Base-by-base conservation (phyloP, 83 land plant genomes). In the Picea engelmannii region DNA sequence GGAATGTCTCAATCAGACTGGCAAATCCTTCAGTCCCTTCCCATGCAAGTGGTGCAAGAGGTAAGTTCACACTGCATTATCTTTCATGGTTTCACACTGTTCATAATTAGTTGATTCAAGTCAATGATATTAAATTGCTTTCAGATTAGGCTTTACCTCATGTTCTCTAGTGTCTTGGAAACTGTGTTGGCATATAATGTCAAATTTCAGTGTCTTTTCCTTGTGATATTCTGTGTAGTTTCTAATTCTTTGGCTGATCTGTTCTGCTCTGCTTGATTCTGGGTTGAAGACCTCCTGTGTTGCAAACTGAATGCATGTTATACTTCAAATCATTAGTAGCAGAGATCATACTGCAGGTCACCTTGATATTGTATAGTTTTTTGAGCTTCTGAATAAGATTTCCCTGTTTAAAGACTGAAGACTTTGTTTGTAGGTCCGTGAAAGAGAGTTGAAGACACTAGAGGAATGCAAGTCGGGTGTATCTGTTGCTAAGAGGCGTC, bases 401-500 rank as follows among this genome's bases (percentile, higher is more conserved):
- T 70, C 40, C 47, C 49, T 6, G 21, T 70, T 70, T 38, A 20
- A 70, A 5, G 11, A 70, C 2, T 70, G 20, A 70, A 35, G 75
- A n/a, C 23, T n/a, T 20, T 47, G 21, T 44, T 27, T 82, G 24
- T 86, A 96, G 99, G 82, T 96, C 25, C 84, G 80, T 75, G 93
- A 91, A 66, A 93, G 90, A 80, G 94, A 96, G 71, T 66, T 67
- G 80, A 91, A 81, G 79, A 79, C 66, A n/a, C n/a, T 76, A 40
- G 85, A 85, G 67, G 95, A 92, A 35, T 80, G 64, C 16, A 85
- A 85, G 66, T 81, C 81, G 58, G 95, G 89, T 66, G 80, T 85
- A 74, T 80, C 85, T 6, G 87, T 81, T 85, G 88, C 91, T 49
- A 90, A 68, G 88, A 88, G 87, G 76, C 82, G 92, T 23, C 89